Base-by-base conservation (phyloP, 257 asterid genomes). In the Gentiana dahurica region DNA sequence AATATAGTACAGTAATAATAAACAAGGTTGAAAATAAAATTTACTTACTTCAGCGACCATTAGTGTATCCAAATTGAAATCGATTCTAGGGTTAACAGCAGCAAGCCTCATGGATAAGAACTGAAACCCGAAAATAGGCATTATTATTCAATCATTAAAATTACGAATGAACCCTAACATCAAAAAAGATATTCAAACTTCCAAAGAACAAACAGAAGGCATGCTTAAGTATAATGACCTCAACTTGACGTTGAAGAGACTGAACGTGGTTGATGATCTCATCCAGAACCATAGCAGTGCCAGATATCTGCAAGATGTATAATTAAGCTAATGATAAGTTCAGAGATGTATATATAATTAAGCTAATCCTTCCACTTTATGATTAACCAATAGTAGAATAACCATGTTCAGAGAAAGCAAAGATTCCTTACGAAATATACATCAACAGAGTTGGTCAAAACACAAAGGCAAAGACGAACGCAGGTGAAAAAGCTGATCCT, bases 211-310 rank as follows among this genome's bases (percentile, higher is more conserved):
- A 36, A 59, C 53, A 69, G 15, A 54, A 64, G 39, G 51, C 9
- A 11, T 50, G 54, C 54, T 54, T 55, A 49, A 15, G 8, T 58
- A 63, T 54, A 34, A 81, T 70, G 63, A 86, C 97, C 97, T 89
- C 97, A 64, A 89, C 97, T 73, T 89, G 94, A n/a, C 93, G 87
- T 63, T 89, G 97, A 63, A 89, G 85, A 35, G 79, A 75, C 68
- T 89, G 97, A 45, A 89, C 97, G 36, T 89, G 97, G 77, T 89
- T 89, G 46, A 89, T 89, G 73, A 89, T 89, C 78, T 86, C 97
- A 80, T 89, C 95, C 77, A 89, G 77, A 63, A 89, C 95, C 87
- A 87, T 71, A 70, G 97, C 95, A 56, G 95, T 89, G 37, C 97
- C 97, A 12, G 97, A 89, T 61, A 89, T 89, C 97, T 89, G 94